A percentile compares a stretch with the other conserved stretches of the same genome.
phyloP scores from a whole-genome alignment of 2,329 filamentous ascomycete species.

The Chaetomium globosum region DNA sequence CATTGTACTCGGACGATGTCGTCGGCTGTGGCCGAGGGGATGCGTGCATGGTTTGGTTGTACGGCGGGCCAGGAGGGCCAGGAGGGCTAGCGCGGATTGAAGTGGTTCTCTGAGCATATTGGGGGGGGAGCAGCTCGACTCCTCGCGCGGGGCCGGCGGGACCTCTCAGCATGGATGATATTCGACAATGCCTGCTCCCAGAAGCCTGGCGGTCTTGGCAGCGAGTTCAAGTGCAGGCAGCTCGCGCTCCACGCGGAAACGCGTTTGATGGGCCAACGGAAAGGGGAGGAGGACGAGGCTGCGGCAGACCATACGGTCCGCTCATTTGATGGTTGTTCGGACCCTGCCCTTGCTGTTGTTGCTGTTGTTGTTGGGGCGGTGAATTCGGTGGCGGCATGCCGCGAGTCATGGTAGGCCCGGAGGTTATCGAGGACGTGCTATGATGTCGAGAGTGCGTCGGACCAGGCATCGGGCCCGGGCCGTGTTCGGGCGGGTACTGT shows the following conservation, averaged over 20 bases:
- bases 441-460: conserved; percentile 48
- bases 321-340: conserved; percentile 40
- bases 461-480: conserved; percentile 38
- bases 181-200: conserved; percentile 64
- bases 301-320: conserved; percentile 50
- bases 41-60: conserved; percentile 54
- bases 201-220: conserved; percentile 53
- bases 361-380: conserved; percentile 42
- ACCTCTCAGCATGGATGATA: conserved; percentile 62
- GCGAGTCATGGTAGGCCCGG: conserved; percentile 45
- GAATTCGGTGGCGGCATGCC: conserved; percentile 53
- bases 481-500: conserved; percentile 41
- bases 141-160: conserved; percentile 50
- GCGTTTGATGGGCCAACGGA: conserved; percentile 49
- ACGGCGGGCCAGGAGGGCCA: conserved; percentile 50
- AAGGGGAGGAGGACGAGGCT: conserved; percentile 50
- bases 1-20: conserved; percentile 60
- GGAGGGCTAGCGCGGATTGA: conserved; percentile 46
- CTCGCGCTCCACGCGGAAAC: conserved; percentile 55
- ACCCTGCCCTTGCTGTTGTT: conserved; percentile 33
- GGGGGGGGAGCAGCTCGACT: conserved; percentile 41
- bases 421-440: conserved; percentile 50
- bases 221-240: conserved; percentile 55
- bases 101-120: conserved; percentile 50
- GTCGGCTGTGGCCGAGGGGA: conserved; percentile 60